These are phyloP conservation scores for Penicillium riverlandense DNA, from an alignment of 495 filamentous ascomycete genomes.

Conservation along the genomic window DNA sequence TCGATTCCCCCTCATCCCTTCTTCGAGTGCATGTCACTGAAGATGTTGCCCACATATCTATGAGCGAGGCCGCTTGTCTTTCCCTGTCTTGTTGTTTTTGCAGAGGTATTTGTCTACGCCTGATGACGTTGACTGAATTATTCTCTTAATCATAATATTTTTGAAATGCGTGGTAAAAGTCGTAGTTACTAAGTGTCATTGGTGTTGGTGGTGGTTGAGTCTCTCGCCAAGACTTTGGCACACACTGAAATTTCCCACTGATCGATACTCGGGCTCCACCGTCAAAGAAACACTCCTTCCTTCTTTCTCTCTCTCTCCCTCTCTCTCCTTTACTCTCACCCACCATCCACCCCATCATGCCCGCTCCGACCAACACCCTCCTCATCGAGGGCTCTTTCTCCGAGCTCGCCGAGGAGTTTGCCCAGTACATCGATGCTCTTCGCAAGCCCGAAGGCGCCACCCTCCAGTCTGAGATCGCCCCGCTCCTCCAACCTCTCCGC, in stretches of 20 bases:
- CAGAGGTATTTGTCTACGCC: no score
- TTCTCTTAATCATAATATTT: constrained; percentile 2
- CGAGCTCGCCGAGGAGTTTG: constrained; percentile 84
- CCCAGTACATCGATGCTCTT: constrained; percentile 68
- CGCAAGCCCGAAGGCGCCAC: constrained; percentile 43
- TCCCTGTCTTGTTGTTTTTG: constrained; percentile 9
- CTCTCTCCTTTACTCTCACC: constrained; percentile 11
- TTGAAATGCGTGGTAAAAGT: background rate
- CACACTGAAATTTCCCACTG: constrained; percentile 43
- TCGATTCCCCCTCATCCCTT: constrained; percentile 12
- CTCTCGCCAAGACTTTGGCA: constrained; percentile 38
- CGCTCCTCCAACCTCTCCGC: constrained; percentile 57
- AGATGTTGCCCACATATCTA: constrained; percentile 12
- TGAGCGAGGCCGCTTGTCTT: constrained; percentile 11
- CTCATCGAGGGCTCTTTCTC: constrained; percentile 89
- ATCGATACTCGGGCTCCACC: constrained; percentile 35
- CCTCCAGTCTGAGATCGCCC: constrained; percentile 61
- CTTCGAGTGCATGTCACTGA: constrained; percentile 6
- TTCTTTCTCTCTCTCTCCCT: constrained; percentile 14
- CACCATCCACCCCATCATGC: constrained; percentile 32
- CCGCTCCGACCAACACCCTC: constrained; percentile 51
- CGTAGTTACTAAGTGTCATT: no score
- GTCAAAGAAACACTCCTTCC: constrained; percentile 26
- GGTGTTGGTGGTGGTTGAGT: constrained; percentile 1
- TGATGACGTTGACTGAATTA: constrained; percentile 1